These are phyloP conservation scores for Xerocomus spinulosus DNA, from an alignment of 768 basidiomycete genomes.

Conservation along the genomic window DNA sequence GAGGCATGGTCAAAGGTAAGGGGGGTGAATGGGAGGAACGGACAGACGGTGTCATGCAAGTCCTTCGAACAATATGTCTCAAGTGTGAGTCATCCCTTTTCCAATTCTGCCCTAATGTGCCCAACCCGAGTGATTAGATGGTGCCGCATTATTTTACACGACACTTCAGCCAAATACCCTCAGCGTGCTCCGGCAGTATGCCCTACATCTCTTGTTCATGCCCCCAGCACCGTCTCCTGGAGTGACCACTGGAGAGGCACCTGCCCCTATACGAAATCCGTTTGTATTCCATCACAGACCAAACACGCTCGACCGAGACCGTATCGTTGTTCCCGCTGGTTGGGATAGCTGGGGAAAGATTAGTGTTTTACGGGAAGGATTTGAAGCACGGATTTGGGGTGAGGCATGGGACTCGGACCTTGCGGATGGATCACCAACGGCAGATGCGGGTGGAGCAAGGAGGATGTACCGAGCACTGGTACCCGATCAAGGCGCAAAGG, in stretches of 20 bases:
- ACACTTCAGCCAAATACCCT: constrained; percentile 76
- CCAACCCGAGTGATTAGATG: constrained; percentile 52
- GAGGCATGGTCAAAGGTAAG: constrained; percentile 87
- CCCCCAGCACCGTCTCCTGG: constrained; percentile 55
- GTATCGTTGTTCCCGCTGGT: constrained; percentile 86
- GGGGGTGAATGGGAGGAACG: constrained; percentile 93
- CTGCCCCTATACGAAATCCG: constrained; percentile 60
- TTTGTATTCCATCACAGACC: constrained; percentile 87
- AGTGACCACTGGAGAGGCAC: constrained; percentile 31
- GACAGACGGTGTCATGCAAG: constrained; percentile 93
- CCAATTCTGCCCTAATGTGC: neutral
- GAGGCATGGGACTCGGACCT: constrained; percentile 78
- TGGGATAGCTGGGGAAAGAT: constrained; percentile 99
- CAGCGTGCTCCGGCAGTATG: constrained; percentile 74
- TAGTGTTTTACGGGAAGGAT: constrained; percentile 81
- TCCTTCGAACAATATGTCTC: constrained; percentile 86
- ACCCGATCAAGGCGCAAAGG: constrained; percentile 71
- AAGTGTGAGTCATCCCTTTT: constrained; percentile 61
- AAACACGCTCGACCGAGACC: constrained; percentile 90
- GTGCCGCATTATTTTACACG: constrained; percentile 88
- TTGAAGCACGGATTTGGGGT: constrained; percentile 77
- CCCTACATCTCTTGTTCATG: constrained; percentile 62
- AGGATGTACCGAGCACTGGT: constrained; percentile 68
- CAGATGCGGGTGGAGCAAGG: constrained; percentile 51
- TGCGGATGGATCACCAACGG: constrained; percentile 38